Percentiles rank a stretch among this genome's conserved stretches.
Evolutionary conservation across 306 rosid species (phyloP).

Genomic region (Vigna trinervia): DNA sequence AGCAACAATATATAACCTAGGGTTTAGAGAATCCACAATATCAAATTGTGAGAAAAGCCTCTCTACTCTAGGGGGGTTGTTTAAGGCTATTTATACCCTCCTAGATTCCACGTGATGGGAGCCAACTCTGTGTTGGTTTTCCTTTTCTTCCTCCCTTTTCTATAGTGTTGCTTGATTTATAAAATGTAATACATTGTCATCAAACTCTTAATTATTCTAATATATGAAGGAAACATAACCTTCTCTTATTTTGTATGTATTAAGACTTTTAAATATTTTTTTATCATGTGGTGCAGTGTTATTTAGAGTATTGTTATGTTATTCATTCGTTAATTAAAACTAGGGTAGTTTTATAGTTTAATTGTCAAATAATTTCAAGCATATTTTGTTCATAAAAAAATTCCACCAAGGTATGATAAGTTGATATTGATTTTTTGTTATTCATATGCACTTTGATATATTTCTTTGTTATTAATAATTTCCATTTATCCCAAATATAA

Average conservation of each 20-base stretch:
- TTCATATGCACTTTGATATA: not conserved
- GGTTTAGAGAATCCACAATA: not conserved
- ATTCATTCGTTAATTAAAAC: not conserved
- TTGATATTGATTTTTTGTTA: not conserved
- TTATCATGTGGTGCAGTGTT: slow-evolving; percentile 13
- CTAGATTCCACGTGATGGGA: not conserved
- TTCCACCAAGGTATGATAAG: slow-evolving; percentile 57
- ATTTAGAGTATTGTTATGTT: slow-evolving; percentile 7
- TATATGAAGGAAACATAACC: slow-evolving; percentile 5
- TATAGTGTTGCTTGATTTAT: slow-evolving; percentile 28
- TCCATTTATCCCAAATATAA: not conserved
- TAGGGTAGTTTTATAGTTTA: slow-evolving; percentile 3
- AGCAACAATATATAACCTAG: not conserved
- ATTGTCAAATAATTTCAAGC: slow-evolving; percentile 67
- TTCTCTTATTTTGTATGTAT: slow-evolving; percentile 14
- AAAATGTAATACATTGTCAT: slow-evolving; percentile 16
- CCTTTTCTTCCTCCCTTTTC: not conserved
- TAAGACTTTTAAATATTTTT: slow-evolving; percentile 28
- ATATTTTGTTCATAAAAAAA: slow-evolving; percentile 89
- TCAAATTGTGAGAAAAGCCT: not conserved
- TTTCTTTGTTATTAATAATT: not conserved
- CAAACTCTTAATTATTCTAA: slow-evolving; percentile 25
- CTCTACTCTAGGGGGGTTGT: not conserved
- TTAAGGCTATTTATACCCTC: not conserved
- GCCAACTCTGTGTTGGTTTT: not conserved